Evolutionary conservation across 139 green algal genomes (phyloP).

Genomic region (Desmodesmus armatus): DNA sequence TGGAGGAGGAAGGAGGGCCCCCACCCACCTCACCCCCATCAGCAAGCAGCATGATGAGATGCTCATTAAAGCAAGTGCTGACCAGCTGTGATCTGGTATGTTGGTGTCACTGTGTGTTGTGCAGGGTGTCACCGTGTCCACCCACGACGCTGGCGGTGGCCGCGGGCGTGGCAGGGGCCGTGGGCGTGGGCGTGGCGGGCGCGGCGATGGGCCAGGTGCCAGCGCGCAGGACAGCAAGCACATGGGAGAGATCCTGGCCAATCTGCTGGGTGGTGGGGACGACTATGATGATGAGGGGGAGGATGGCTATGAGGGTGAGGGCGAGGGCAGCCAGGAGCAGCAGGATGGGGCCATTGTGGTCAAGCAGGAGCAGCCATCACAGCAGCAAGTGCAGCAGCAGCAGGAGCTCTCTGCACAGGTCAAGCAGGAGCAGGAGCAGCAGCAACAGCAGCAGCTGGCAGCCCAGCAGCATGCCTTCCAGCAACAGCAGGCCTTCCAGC

Average conservation of each 20-base stretch:
- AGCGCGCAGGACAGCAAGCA: constrained; percentile 46
- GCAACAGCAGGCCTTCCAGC: too few relatives aligned
- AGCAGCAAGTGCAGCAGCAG: constrained; percentile 5
- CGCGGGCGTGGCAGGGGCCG: constrained; percentile 21
- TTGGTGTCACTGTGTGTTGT: too few relatives aligned
- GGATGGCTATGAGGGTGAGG: not conserved
- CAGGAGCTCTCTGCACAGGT: too few relatives aligned
- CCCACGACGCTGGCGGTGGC: constrained; percentile 7
- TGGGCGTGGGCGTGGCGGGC: constrained; percentile 30
- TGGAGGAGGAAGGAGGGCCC: not conserved
- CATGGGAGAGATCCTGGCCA: constrained; percentile 74
- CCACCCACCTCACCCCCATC: too few relatives aligned
- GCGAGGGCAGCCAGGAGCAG: not conserved
- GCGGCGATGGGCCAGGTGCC: constrained; percentile 19
- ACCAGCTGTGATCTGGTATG: not conserved
- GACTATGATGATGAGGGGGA: constrained; percentile 31
- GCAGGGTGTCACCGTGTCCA: constrained; percentile 33
- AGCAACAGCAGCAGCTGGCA: too few relatives aligned
- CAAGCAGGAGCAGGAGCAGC: too few relatives aligned
- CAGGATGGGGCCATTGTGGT: not conserved
- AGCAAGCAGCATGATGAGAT: too few relatives aligned
- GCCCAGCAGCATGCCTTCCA: too few relatives aligned
- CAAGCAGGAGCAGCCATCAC: not conserved
- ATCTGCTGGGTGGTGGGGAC: constrained; percentile 54
- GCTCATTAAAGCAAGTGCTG: not conserved